These are phyloP conservation scores for Populus euphratica DNA, from an alignment of 345 rosid species.

Conservation along the genomic window DNA sequence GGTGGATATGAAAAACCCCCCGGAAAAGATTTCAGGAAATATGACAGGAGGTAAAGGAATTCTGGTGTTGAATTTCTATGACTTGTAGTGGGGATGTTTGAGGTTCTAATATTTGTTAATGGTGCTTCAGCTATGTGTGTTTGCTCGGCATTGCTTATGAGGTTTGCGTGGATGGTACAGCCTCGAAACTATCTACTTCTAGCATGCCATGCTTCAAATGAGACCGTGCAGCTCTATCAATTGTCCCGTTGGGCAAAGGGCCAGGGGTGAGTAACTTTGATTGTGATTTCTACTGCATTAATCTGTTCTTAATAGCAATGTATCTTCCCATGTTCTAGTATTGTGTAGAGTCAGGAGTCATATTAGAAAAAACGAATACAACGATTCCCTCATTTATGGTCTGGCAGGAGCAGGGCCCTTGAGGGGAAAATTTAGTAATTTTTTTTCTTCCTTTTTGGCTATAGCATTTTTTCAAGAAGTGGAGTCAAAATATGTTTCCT, in stretches of 20 bases:
- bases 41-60: slow-evolving; percentile 61
- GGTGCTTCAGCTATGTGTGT: slow-evolving; percentile 63
- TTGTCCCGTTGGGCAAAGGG: slow-evolving; percentile 75
- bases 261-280: slow-evolving; percentile 24
- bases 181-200: slow-evolving; percentile 81
- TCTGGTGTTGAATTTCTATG: not conserved
- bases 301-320: not conserved
- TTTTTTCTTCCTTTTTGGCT: not conserved
- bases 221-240: slow-evolving; percentile 91
- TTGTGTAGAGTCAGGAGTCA: not conserved
- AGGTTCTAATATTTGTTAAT: not conserved
- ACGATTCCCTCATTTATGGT: not conserved
- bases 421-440: not conserved
- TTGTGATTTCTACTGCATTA: not conserved
- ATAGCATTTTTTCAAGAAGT: not conserved
- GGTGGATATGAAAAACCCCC: slow-evolving; percentile 90
- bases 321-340: not conserved
- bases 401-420: not conserved
- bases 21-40: slow-evolving; percentile 86
- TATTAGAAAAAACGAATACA: not conserved
- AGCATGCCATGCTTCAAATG: slow-evolving; percentile 93
- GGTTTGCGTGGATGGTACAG: slow-evolving; percentile 91
- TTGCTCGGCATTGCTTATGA: slow-evolving; percentile 76
- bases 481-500: not conserved
- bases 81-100: not conserved